Evolutionary conservation across 352 stramenopile species (phyloP), one percentile per base, ranked within the genome.

Genomic region (Globisporangium alternatum): DNA sequence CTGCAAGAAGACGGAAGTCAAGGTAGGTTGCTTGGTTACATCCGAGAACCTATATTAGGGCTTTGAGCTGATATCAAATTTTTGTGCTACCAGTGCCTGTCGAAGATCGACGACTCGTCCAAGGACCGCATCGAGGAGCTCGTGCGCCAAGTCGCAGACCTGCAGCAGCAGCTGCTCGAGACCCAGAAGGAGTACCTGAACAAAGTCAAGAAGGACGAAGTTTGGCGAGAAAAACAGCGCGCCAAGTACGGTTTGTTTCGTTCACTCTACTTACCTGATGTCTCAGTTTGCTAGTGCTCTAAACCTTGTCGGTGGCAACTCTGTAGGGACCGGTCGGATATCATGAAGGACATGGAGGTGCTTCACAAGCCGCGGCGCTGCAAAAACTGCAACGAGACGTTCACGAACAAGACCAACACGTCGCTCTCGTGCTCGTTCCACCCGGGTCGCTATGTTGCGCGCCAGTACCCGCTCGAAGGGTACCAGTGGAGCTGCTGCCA

Each of bases 401-500:
- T 85, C 71, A 91, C 82, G 19, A 83, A 75, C 70, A 90, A 93
- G 70, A 90, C 76, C 49, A 93, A 93, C 75, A 89, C 80, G 44
- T 87, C 84, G 52, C 84, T 91, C 5, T 87, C 81, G 68, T 93
- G 84, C 66, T 90, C 81, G 31, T 93, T 80, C 74, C 81, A 93
- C 59, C 84, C 81, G 13, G 84, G 84, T 1, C 81, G 84, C 12
- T 93, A 86, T 56, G 77, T 93, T 15, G 81, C 81, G 21, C 81
- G 84, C 9, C 84, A 89, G 66, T 91, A 93, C 55, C 84, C 84
- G 5, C 79, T 93, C 25, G 81, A 93, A 70, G 84, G 84, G 15
- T 93, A 93, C 60, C 80, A 90, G 56, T 93, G 84, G 84, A 90
- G 79, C 61, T 93, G 84, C 70, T 93, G 84, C 74, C 81, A 89